A percentile compares a stretch with the other conserved stretches of the same genome.
These are phyloP conservation scores for Mrakia blollopis DNA, from an alignment of 768 basidiomycete species.

Conservation along the genomic window DNA sequence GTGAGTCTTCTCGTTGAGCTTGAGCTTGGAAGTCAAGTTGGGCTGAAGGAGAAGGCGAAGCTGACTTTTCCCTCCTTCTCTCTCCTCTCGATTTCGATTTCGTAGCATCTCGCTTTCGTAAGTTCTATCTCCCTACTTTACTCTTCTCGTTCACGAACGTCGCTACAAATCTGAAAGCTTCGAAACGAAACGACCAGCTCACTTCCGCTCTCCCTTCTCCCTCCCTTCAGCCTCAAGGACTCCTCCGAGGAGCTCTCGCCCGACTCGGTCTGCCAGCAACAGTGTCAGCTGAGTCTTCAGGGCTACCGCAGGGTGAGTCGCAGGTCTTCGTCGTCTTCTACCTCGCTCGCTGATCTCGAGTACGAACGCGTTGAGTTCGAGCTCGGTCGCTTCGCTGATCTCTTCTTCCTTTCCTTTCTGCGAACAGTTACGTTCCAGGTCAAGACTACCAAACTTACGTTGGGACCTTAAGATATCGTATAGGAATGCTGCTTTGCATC, in stretches of 20 bases:
- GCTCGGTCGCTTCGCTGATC: background rate
- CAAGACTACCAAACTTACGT: conserved; percentile 25
- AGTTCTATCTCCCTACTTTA: background rate
- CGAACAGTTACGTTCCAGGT: conserved; percentile 26
- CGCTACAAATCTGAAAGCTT: background rate
- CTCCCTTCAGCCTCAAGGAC: conserved; percentile 55
- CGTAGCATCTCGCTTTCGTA: conserved; percentile 67
- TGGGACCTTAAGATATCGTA: conserved; percentile 12
- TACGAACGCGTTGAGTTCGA: too few relatives aligned
- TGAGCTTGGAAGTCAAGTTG: too few relatives aligned
- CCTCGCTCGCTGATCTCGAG: background rate
- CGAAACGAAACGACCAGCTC: background rate
- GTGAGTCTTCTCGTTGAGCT: conserved; percentile 48
- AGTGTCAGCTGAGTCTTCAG: conserved; percentile 71
- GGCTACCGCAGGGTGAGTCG: conserved; percentile 80
- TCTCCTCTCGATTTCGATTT: conserved; percentile 3
- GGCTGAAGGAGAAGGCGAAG: background rate
- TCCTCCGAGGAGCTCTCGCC: conserved; percentile 74
- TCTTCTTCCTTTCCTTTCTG: background rate
- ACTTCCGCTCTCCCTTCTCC: background rate
- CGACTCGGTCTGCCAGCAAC: conserved; percentile 70
- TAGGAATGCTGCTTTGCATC: background rate
- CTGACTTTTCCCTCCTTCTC: background rate
- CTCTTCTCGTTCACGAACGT: background rate
- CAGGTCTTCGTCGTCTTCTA: background rate